Percentiles rank a stretch among this genome's conserved stretches.
Conservation (phyloP, 2,329 filamentous ascomycete species). For the Chaetomium sp. region DNA sequence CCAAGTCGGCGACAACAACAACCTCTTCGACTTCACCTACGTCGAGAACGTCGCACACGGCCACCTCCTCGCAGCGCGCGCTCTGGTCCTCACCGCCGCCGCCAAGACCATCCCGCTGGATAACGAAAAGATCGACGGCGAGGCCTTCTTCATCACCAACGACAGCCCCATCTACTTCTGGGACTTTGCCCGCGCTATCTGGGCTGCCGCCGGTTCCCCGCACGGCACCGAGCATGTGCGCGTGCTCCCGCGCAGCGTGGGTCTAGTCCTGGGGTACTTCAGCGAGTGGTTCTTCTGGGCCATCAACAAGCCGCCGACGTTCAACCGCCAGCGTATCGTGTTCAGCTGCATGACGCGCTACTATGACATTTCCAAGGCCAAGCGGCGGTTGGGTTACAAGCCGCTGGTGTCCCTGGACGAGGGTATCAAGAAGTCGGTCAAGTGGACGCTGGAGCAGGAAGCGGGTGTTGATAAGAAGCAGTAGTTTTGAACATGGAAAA, state of each 20-base stretch:
- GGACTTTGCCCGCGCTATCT: conserved; percentile 76
- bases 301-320: conserved; percentile 47
- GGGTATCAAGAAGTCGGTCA: conserved; percentile 49
- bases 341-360: conserved; percentile 72
- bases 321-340: conserved; percentile 54
- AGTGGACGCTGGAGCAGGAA: conserved; percentile 50
- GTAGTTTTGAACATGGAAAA: background rate
- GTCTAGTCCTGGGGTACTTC: conserved; percentile 44
- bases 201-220: conserved; percentile 53
- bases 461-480: conserved; percentile 23
- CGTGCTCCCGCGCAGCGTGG: conserved; percentile 46
- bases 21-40: conserved; percentile 60
- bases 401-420: conserved; percentile 62
- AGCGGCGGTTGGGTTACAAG: conserved; percentile 60
- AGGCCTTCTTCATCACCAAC: conserved; percentile 88
- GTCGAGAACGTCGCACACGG: conserved; percentile 63
- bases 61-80: conserved; percentile 72
- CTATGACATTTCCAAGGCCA: conserved; percentile 72
- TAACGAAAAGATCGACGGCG: conserved; percentile 70
- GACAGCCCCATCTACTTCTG: conserved; percentile 85
- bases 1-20: conserved; percentile 67
- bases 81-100: conserved; percentile 59
- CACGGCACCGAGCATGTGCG: conserved; percentile 49
- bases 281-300: conserved; percentile 47
- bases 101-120: conserved; percentile 56